phyloP scores from a whole-genome alignment of 305 asterid species.

The Fraxinus angustifolia region DNA sequence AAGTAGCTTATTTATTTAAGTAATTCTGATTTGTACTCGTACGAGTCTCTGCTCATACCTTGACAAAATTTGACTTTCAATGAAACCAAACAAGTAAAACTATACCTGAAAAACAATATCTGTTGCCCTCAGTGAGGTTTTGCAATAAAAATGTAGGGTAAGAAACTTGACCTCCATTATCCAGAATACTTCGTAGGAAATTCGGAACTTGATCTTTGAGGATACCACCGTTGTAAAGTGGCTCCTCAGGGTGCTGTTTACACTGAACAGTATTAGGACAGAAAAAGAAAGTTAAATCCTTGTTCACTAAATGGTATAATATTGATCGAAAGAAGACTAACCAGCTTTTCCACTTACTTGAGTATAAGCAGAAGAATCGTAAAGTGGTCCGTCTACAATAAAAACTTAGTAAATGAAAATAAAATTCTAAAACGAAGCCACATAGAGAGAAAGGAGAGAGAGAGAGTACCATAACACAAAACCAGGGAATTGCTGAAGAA shows the following conservation, averaged over 20 bases:
- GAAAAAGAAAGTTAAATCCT: not conserved
- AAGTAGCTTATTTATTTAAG: not conserved
- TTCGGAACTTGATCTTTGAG: conserved; percentile 31
- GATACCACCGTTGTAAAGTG: conserved; percentile 72
- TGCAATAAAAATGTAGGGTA: conserved; percentile 32
- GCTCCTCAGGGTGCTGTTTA: conserved; percentile 42
- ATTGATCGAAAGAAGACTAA: not conserved
- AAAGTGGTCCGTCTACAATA: conserved; percentile 42
- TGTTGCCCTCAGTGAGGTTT: conserved; percentile 39
- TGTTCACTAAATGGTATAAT: not conserved
- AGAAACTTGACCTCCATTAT: conserved; percentile 15
- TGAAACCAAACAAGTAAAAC: conserved; percentile 8
- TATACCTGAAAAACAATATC: conserved; percentile 69
- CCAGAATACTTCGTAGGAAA: not conserved
- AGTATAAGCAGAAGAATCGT: conserved; percentile 42
- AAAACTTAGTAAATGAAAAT: not conserved
- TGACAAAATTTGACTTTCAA: not conserved
- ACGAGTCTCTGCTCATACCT: not conserved
- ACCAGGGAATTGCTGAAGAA: conserved; percentile 14
- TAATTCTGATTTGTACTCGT: not conserved
- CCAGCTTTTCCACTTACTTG: conserved; percentile 23
- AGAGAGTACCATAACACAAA: conserved; percentile 30
- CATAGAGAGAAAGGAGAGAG: conserved; percentile 19
- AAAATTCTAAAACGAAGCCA: not conserved
- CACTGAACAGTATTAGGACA: conserved; percentile 35